Evolutionary conservation across 1,284 basidiomycete species (phyloP).

Genomic region (Mycosarcoma mackinlayi): DNA sequence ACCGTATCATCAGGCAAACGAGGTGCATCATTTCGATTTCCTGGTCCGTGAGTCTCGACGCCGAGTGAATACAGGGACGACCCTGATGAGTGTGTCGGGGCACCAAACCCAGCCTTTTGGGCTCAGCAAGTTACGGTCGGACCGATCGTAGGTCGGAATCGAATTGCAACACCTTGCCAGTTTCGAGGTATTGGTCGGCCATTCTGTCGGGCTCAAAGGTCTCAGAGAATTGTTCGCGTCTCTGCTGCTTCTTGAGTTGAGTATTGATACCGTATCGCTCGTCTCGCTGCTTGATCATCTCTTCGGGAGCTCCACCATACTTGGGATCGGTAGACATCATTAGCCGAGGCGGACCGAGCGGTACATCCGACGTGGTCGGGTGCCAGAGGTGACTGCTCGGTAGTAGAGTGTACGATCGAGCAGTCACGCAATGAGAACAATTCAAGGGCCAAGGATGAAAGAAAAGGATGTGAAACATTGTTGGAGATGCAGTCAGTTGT

Average conservation of each 20-base stretch:
- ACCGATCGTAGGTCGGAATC: constrained; percentile 13
- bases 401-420: background rate
- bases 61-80: no score
- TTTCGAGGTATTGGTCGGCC: constrained; percentile 31
- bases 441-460: background rate
- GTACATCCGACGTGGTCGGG: constrained; percentile 15
- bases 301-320: constrained; percentile 11
- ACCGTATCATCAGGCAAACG: no score
- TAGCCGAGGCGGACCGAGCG: constrained; percentile 35
- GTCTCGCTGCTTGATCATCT: constrained; percentile 22
- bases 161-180: constrained; percentile 31
- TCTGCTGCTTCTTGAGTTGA: constrained; percentile 22
- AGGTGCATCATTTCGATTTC: no score
- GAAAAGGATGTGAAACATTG: background rate
- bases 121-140: constrained; percentile 9
- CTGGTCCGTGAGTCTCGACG: no score
- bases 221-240: constrained; percentile 20
- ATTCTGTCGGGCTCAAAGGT: constrained; percentile 20
- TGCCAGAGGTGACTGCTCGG: constrained; percentile 25
- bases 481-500: background rate
- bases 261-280: constrained; percentile 33
- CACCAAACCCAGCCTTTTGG: no score
- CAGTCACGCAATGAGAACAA: background rate
- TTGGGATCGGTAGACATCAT: constrained; percentile 46
- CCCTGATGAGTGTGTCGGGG: no score